Evolutionary conservation across 2,329 filamentous ascomycete genomes (phyloP), one percentile per base, ranked within the genome.

Genomic region (Sodiomyces alkalinus): DNA sequence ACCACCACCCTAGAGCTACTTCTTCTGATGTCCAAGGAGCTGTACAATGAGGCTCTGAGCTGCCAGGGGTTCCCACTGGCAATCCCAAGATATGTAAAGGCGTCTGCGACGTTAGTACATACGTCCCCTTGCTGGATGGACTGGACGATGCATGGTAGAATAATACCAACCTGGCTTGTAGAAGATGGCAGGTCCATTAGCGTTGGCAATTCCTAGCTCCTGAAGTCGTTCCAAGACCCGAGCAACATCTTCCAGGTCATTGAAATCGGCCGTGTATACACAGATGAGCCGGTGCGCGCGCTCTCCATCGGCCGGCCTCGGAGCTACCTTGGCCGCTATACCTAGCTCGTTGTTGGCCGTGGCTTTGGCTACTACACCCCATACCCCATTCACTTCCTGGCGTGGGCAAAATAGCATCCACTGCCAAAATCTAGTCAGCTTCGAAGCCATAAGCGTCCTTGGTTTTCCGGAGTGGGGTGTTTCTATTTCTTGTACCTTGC

Each of bases 191-290:
- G 53, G 56, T 4, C 49, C 49, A 27, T 38, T 51, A 13, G 46
- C 34, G 19, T 57, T 56, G 28, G 77, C 58, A 20, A 90, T 52
- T 6, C 64, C 71, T 33, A 85, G 55, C 31, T 72, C 58, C 28
- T 64, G 62, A 35, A 92, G 49, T 38, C 58, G 64, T 33, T 58
- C 45, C 21, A 87, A 53, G 4, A 92, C 78, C 23, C 78, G 63
- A 17, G 59, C 62, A 5, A 92, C 66, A 44, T 92, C 81, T 4
- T 62, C 55, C 28, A 55, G 60, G 44, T 92, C 73, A 17, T 56
- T 56, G 44, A 85, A 90, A 47, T 92, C 72, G 22, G 59, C 56
- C 5, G 81, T 92, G 48, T 92, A 92, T 6, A 92, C 58, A 39
- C 79, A 86, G 16, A 92, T 71, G 22, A 90, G 51, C 13, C 72